phyloP scores from a whole-genome alignment of 192 early-diverging fungal species.

The Funneliformis geosporum region DNA sequence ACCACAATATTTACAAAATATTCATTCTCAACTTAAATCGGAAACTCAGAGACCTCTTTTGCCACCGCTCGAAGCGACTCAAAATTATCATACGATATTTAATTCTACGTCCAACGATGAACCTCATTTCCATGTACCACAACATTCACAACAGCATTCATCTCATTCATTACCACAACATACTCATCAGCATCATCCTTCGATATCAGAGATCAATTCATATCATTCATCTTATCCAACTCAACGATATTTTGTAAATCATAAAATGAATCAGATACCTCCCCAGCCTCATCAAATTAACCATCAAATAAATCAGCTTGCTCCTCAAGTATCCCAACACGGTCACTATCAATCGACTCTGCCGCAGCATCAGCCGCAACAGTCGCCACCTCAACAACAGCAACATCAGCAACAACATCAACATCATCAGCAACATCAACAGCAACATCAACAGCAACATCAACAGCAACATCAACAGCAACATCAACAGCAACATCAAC shows the following conservation, averaged over 20 bases:
- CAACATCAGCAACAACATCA: neutral
- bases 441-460: constrained; percentile 1
- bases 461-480: neutral
- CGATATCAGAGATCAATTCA: neutral
- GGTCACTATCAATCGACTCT: no score
- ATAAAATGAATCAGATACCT: neutral
- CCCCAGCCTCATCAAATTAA: neutral
- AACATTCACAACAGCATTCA: neutral
- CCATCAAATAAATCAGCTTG: neutral
- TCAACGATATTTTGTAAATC: neutral
- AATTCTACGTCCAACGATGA: neutral
- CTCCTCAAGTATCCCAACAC: neutral
- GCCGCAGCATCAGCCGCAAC: neutral
- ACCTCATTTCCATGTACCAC: neutral
- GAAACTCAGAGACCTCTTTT: neutral
- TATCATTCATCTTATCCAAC: neutral
- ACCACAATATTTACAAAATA: neutral
- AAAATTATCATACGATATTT: neutral
- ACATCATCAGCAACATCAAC: neutral
- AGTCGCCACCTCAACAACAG: neutral
- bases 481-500: neutral
- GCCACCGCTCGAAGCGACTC: neutral
- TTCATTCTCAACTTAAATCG: neutral
- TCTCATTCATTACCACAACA: neutral
- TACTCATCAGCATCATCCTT: neutral